These are phyloP conservation scores for Fraxinus albicans DNA, from an alignment of 305 asterid species.

Conservation along the genomic window DNA sequence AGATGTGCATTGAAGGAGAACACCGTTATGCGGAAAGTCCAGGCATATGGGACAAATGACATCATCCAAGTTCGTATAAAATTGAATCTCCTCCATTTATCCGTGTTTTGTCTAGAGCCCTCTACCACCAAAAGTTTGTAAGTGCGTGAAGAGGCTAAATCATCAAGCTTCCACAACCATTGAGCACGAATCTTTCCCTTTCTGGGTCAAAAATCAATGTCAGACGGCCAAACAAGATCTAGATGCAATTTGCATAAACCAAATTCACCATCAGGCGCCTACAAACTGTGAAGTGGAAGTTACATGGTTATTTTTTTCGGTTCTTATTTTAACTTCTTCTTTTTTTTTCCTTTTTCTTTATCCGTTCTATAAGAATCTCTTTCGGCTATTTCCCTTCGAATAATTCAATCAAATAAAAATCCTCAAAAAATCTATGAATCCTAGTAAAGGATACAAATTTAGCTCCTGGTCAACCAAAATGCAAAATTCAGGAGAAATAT, in stretches of 20 bases:
- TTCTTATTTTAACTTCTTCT: not conserved
- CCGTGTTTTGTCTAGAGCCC: slow-evolving; percentile 18
- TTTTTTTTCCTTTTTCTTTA: not conserved
- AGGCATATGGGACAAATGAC: slow-evolving; percentile 75
- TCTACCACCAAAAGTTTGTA: slow-evolving; percentile 31
- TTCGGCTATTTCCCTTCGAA: not conserved
- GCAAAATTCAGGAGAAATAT: not conserved
- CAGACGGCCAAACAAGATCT: not conserved
- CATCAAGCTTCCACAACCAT: slow-evolving; percentile 25
- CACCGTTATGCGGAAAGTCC: slow-evolving; percentile 75
- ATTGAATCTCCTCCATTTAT: slow-evolving; percentile 55
- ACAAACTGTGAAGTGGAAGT: not conserved
- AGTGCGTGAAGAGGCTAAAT: slow-evolving; percentile 23
- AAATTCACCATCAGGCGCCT: not conserved
- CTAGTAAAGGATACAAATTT: not conserved
- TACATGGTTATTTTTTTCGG: not conserved
- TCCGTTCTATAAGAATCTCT: not conserved
- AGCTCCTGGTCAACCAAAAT: not conserved
- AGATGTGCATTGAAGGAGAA: slow-evolving; percentile 79
- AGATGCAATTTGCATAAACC: not conserved
- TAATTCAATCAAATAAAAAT: not conserved
- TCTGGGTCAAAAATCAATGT: slow-evolving; percentile 12
- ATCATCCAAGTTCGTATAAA: slow-evolving; percentile 61
- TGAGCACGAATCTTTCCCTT: slow-evolving; percentile 11
- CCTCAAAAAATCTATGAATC: not conserved